Conservation (phyloP, 2,329 filamentous ascomycete genomes). For the Sporothrix mexicana region DNA sequence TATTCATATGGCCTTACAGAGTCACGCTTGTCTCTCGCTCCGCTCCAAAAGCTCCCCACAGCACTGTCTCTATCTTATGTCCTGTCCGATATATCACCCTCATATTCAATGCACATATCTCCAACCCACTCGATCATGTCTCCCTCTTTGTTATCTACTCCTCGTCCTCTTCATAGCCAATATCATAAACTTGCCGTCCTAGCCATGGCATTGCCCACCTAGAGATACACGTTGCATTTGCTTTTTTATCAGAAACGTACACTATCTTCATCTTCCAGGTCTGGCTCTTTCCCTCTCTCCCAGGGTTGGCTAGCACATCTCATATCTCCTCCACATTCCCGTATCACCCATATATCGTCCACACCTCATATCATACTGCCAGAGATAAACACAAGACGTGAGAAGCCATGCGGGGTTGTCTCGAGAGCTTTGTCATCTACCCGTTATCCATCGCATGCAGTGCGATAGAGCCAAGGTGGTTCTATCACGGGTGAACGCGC, state of each 20-base stretch:
- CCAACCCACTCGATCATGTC: no score
- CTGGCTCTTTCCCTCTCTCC: no score
- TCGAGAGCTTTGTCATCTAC: neutral
- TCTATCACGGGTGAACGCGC: slow-evolving; percentile 7
- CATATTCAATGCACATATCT: no score
- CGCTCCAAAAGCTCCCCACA: neutral
- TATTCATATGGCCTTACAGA: neutral
- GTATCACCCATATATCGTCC: neutral
- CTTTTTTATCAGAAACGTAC: neutral
- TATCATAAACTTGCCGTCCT: neutral
- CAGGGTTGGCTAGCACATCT: no score
- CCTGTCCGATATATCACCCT: no score
- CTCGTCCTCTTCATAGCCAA: no score
- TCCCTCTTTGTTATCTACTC: no score
- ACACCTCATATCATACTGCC: neutral
- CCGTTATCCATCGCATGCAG: neutral
- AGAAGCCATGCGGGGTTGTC: neutral
- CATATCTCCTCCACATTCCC: neutral
- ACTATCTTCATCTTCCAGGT: neutral
- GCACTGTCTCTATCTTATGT: no score
- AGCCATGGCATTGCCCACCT: neutral
- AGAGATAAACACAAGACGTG: neutral
- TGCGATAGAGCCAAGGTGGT: neutral
- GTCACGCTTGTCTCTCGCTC: neutral
- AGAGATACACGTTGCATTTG: neutral